Conservation (phyloP, 768 basidiomycete genomes). For the Chlorophyllum brunneum region DNA sequence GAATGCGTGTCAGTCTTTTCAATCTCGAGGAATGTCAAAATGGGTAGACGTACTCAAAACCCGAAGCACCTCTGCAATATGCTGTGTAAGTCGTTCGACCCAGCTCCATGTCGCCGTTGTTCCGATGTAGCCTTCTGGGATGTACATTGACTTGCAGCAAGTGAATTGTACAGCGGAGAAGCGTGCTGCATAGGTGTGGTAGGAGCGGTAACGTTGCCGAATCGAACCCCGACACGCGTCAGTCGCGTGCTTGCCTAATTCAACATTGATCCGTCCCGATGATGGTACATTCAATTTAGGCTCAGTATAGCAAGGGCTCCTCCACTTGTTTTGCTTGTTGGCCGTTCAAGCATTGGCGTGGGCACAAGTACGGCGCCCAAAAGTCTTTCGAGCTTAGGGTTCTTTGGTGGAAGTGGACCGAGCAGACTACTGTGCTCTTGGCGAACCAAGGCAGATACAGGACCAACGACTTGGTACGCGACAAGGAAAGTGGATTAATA, state of each 20-base stretch:
- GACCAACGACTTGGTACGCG: too few relatives aligned
- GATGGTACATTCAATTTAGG: not conserved
- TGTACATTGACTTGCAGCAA: not conserved
- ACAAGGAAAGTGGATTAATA: too few relatives aligned
- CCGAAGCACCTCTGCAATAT: not conserved
- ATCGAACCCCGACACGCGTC: not conserved
- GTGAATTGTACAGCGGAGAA: not conserved
- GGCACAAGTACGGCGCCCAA: too few relatives aligned
- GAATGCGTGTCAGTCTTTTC: not conserved
- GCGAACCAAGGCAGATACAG: too few relatives aligned
- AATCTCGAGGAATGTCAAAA: not conserved
- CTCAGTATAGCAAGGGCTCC: not conserved
- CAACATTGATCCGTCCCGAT: slow-evolving; percentile 5
- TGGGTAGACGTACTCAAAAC: slow-evolving; percentile 2
- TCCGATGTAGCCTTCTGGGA: not conserved
- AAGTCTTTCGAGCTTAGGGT: too few relatives aligned
- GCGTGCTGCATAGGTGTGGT: slow-evolving; percentile 10
- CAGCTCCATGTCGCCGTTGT: not conserved
- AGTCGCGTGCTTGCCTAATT: slow-evolving; percentile 7
- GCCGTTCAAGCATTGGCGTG: too few relatives aligned
- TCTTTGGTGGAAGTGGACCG: too few relatives aligned
- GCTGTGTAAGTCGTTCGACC: not conserved
- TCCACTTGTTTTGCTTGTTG: not conserved
- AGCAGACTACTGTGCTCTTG: too few relatives aligned
- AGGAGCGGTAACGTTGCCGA: not conserved